These are phyloP conservation scores for Endothia cerciana DNA, from an alignment of 2,329 filamentous ascomycete genomes.

Conservation along the genomic window DNA sequence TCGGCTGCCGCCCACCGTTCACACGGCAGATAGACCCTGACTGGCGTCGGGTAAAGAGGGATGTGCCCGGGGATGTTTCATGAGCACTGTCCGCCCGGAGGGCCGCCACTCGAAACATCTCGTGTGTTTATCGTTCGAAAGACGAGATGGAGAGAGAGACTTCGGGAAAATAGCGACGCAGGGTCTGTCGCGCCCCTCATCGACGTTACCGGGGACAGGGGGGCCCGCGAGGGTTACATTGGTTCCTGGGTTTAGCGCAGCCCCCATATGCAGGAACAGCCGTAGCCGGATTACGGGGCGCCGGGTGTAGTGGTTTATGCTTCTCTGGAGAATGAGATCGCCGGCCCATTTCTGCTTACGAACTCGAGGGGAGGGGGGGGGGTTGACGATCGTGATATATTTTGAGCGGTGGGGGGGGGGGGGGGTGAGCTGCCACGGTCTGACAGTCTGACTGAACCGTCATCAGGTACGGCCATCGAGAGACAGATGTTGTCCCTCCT, in stretches of 20 bases:
- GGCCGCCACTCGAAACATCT: too few species aligned
- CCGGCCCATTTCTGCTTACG: neutral
- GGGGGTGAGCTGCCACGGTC: neutral
- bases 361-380: neutral
- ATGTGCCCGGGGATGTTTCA: too few species aligned
- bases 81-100: too few species aligned
- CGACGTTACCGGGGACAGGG: neutral
- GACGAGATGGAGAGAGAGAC: too few species aligned
- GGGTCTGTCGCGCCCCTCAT: too few species aligned
- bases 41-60: too few species aligned
- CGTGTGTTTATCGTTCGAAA: too few species aligned
- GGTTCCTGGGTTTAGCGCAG: slow-evolving; percentile 14
- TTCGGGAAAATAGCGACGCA: neutral
- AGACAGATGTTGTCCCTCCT: too few species aligned
- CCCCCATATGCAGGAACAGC: slow-evolving; percentile 17
- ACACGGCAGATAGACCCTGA: too few species aligned
- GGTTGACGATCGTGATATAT: slow-evolving; percentile 8
- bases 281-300: too few species aligned
- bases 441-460: neutral
- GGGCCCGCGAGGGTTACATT: slow-evolving; percentile 10
- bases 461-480: too few species aligned
- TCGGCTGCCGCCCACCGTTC: too few species aligned
- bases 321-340: slow-evolving; percentile 10
- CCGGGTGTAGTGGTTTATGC: neutral
- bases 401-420: neutral